These are phyloP conservation scores for Chaetomiaceae sp. DNA, from an alignment of 2,329 filamentous ascomycete species.

Conservation along the genomic window DNA sequence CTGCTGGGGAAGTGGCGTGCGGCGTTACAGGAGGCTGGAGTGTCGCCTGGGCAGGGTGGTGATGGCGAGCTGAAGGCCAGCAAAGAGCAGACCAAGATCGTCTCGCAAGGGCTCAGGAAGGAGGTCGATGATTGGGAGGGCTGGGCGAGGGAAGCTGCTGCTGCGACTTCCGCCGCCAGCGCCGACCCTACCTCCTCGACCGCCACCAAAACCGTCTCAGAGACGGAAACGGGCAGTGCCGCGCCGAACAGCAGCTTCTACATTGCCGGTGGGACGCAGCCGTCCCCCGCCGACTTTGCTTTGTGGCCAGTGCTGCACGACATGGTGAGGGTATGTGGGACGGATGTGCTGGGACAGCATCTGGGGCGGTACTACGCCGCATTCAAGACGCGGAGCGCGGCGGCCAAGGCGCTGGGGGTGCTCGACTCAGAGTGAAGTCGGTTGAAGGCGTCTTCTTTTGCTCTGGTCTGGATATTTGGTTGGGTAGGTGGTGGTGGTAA, in stretches of 20 bases:
- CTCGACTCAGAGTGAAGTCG: not conserved
- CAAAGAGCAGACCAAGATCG: not conserved
- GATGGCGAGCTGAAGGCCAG: not conserved
- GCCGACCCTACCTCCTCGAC: not conserved
- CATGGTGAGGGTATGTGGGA: constrained; percentile 33
- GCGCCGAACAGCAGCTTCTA: constrained; percentile 31
- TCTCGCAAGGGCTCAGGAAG: constrained; percentile 6
- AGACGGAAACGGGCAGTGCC: not conserved
- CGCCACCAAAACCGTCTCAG: not conserved
- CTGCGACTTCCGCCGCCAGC: not conserved
- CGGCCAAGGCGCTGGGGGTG: constrained; percentile 20
- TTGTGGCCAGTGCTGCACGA: constrained; percentile 50
- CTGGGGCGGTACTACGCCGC: constrained; percentile 36
- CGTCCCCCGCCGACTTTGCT: constrained; percentile 49
- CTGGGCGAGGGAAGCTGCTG: constrained; percentile 29
- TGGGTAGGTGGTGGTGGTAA: not conserved
- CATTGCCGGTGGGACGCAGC: constrained; percentile 36
- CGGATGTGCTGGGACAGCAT: constrained; percentile 27
- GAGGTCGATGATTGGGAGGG: constrained; percentile 37
- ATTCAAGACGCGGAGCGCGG: constrained; percentile 22
- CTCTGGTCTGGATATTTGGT: too few species aligned
- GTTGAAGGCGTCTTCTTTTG: too few species aligned
- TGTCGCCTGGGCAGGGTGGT: not conserved
- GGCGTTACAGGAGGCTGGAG: not conserved
- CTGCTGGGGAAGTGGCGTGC: constrained; percentile 35